Percentiles rank a stretch among this genome's conserved stretches.
phyloP scores from a whole-genome alignment of 805 yeast species.

The Kregervanrija delftensis region DNA sequence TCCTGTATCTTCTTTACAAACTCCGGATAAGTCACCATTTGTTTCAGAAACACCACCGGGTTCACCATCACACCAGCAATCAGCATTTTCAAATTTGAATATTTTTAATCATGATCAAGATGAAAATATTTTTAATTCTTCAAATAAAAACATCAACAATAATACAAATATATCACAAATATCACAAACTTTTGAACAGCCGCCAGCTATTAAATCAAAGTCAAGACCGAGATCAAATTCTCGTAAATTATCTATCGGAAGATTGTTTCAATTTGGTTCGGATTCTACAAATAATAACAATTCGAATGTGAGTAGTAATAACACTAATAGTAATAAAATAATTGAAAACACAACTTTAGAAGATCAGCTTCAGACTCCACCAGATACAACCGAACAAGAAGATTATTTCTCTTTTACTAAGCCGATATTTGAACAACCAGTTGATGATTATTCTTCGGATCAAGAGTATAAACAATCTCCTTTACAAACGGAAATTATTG shows the following conservation, averaged over 20 bases:
- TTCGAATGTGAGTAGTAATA: background rate
- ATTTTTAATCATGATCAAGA: too few species aligned
- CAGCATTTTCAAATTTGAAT: too few species aligned
- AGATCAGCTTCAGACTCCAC: slow-evolving; percentile 17
- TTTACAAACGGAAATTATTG: too few species aligned
- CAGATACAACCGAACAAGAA: slow-evolving; percentile 9
- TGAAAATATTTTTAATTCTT: too few species aligned
- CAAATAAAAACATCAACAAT: background rate
- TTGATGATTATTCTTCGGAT: slow-evolving; percentile 10
- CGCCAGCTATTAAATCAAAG: slow-evolving; percentile 13
- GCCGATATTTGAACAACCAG: background rate
- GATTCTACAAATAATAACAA: slow-evolving; percentile 8
- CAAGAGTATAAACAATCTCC: background rate
- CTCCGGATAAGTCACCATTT: background rate
- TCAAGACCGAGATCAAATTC: slow-evolving; percentile 36
- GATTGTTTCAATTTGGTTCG: slow-evolving; percentile 32
- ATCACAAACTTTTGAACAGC: slow-evolving; percentile 4
- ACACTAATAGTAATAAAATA: slow-evolving; percentile 10
- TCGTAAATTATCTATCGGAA: slow-evolving; percentile 28
- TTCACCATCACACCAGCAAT: slow-evolving; percentile 1
- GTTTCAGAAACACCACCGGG: slow-evolving; percentile 3
- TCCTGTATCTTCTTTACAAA: background rate
- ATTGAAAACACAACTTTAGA: slow-evolving; percentile 1
- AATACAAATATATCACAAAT: background rate
- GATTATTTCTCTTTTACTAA: background rate